Evolutionary conservation across 805 yeast species (phyloP), one percentile per base, ranked within the genome.

Genomic region (Lipomyces starkeyi): DNA sequence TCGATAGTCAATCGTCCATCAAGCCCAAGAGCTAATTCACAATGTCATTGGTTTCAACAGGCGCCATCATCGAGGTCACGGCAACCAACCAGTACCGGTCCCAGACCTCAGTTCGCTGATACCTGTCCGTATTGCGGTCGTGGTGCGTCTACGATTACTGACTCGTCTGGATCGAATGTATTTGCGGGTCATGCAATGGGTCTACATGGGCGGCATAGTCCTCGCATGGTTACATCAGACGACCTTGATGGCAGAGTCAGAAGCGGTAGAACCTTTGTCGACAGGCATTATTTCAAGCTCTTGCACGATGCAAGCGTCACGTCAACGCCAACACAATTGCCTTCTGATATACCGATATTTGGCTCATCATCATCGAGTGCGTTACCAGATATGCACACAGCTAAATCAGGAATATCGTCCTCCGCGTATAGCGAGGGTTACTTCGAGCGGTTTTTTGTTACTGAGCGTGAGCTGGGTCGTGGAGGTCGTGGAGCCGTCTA

Each of bases 401-500:
- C 20, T 27, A 54, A 58, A 40, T 29, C 52, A 29, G 69, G 71
- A 13, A 76, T 86, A 2, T 88, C 90, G 0, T 78, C 80, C 9
- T 83, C 83, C 7, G 82, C 93, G 2, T 91, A 91, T 74, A 88
- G 90, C 60, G 96, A 90, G 69, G 97, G 97, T 2, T 93, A 93
- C 76, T 93, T 89, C 73, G 81, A 83, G 25, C 86, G 77, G 34
- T 80, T 93, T 76, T 93, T 93, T 79, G 83, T 81, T 54, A 84
- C 86, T 40, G 78, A 87, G 14, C 83, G 86, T 0, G 79, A 84
- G 1, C 78, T 93, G 14, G 97, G 97, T 0, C 83, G 89, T 47
- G 97, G 97, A 0, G 90, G 97, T 4, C 86, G 91, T 72, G 97
- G 97, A 0, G 86, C 89, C 34, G 97, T 93, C 9, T 89, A 85